Conservation (phyloP, 2,329 filamentous ascomycete species). For the Hypocreales sp. region DNA sequence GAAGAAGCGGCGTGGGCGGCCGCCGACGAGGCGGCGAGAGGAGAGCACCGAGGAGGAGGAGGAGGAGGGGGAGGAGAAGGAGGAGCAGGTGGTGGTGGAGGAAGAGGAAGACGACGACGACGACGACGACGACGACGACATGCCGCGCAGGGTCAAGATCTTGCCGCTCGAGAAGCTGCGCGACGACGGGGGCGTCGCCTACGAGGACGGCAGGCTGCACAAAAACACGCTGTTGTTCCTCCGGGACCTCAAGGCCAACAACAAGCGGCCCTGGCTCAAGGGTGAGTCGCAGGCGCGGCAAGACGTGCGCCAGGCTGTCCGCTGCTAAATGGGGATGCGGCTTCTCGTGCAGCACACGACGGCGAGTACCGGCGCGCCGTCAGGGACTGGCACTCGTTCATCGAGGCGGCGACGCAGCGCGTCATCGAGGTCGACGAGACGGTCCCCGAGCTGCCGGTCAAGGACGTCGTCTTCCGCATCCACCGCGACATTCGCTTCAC, state of each 20-base stretch:
- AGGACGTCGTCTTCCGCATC: slow-evolving; percentile 78
- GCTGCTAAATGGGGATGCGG: background rate
- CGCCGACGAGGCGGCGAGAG: slow-evolving; percentile 7
- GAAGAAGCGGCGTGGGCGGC: slow-evolving; percentile 13
- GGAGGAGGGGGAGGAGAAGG: slow-evolving; percentile 11
- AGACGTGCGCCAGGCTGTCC: background rate
- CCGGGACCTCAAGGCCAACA: slow-evolving; percentile 42
- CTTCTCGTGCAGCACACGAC: slow-evolving; percentile 78
- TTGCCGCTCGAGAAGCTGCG: slow-evolving; percentile 20
- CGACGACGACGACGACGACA: slow-evolving; percentile 21
- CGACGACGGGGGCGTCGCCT: slow-evolving; percentile 21
- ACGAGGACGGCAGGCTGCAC: slow-evolving; percentile 37
- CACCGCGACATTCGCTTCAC: slow-evolving; percentile 77
- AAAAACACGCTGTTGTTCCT: slow-evolving; percentile 43
- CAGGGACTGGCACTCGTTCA: slow-evolving; percentile 69
- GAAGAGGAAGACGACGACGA: slow-evolving; percentile 15
- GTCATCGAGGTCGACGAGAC: slow-evolving; percentile 63
- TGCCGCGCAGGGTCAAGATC: slow-evolving; percentile 17
- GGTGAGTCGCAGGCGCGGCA: slow-evolving; percentile 18
- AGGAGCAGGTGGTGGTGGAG: slow-evolving; percentile 9
- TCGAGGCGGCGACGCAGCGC: slow-evolving; percentile 54
- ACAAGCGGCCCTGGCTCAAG: slow-evolving; percentile 43
- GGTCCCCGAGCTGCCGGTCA: slow-evolving; percentile 70
- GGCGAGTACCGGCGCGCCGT: slow-evolving; percentile 62
- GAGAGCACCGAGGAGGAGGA: slow-evolving; percentile 10